Evolutionary conservation across 1,284 basidiomycete species (phyloP), one percentile per base, ranked within the genome.

Genomic region (Cystobasidium sp.): DNA sequence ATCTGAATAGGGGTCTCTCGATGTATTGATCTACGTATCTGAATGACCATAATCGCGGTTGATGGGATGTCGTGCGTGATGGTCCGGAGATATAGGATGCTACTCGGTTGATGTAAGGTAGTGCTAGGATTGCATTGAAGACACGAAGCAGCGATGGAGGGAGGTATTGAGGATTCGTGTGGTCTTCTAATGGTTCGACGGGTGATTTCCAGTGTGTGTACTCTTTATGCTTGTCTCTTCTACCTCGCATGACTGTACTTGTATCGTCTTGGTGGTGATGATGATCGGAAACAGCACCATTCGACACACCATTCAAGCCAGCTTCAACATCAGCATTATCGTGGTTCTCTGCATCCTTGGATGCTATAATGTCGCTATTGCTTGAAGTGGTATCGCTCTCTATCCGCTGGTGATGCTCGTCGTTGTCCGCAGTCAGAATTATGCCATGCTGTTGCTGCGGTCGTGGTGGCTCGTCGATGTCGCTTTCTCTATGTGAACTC

Each of bases 141-240:
- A 37, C 20, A 18, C 70, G 70, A 6, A 37, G 10, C 6, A 73
- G 62, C 5, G 37, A 58, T 43, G 52, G 44, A 31, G 70, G 70
- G 24, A 73, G 22, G 43, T 65, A 66, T 51, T 73, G 70, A 56
- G 51, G 31, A 53, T 65, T 44, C 24, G 70, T 73, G 37, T 73
- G 70, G 55, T 73, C 63, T 10, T 73, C 70, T 16, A 37, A 41
- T 9, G 69, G 59, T 10, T 9, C 24, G 3, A 24, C 16, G 14
- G 69, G 69, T 39, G 3, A 31, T 22, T 39, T 43, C 64, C 64
- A 66, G 6, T 66, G 64, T 41, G 7, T 18, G 9, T 43, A n/a
- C 47, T 37, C 41, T 8, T 12, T 43, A n/a, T 46, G 22, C 6
- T 46, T 14, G 24, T n/a, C 44, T 24, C 44, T 12, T n/a, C 66